phyloP scores from a whole-genome alignment of 768 basidiomycete species.

The Clathrus columnatus region DNA sequence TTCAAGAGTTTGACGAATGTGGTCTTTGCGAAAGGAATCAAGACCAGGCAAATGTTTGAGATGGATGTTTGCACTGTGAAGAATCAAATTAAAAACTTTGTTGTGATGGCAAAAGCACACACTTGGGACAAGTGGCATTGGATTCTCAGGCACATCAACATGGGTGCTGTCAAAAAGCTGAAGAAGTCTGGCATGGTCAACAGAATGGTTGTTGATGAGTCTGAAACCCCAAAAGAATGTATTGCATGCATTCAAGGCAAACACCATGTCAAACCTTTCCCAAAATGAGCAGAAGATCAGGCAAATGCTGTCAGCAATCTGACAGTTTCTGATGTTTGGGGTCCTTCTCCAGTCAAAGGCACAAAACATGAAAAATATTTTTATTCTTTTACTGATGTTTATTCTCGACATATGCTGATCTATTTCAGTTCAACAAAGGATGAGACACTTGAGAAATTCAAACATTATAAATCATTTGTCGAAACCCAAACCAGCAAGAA shows the following conservation, averaged over 20 bases:
- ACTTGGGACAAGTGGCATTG: conserved; percentile 15
- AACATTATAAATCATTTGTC: conserved; percentile 7
- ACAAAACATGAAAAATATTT: conserved; percentile 9
- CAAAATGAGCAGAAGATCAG: conserved; percentile 4
- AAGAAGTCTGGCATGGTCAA: conserved; percentile 14
- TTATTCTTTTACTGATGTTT: conserved; percentile 14
- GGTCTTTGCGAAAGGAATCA: not conserved
- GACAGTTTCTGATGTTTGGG: conserved; percentile 25
- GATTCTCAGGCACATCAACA: conserved; percentile 18
- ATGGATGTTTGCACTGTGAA: not conserved
- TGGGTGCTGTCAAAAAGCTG: conserved; percentile 13
- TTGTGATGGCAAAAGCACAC: not conserved
- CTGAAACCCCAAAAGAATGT: not conserved
- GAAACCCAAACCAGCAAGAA: conserved; percentile 1
- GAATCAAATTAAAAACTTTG: not conserved
- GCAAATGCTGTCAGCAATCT: not conserved
- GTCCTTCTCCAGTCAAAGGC: conserved; percentile 11
- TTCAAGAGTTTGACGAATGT: not conserved
- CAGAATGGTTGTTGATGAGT: conserved; percentile 16
- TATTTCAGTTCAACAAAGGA: conserved; percentile 13
- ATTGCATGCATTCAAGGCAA: conserved; percentile 12
- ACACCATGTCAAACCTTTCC: conserved; percentile 8
- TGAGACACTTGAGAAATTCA: conserved; percentile 10
- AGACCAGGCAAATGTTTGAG: not conserved
- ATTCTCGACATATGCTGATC: conserved; percentile 15